Percentiles rank a stretch among this genome's conserved stretches.
phyloP scores from a whole-genome alignment of 306 rosid genomes.

The Citrullus mucosospermus region DNA sequence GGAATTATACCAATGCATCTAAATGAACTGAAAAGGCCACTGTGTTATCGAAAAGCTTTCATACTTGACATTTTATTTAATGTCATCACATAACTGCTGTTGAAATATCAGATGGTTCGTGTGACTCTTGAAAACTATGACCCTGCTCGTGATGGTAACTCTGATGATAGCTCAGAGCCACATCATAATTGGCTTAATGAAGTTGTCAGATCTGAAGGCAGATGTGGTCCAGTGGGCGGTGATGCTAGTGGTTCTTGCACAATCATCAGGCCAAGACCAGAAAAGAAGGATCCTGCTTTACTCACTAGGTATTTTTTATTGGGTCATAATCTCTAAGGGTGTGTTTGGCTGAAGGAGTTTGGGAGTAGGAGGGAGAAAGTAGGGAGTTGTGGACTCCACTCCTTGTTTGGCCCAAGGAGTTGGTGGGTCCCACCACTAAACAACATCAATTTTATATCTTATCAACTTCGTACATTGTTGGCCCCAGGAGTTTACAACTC shows the following conservation, averaged over 20 bases:
- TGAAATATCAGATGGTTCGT: constrained; percentile 43
- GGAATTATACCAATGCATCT: neutral
- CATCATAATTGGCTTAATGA: constrained; percentile 97
- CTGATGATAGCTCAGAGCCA: constrained; percentile 31
- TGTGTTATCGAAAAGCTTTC: neutral
- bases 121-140: constrained; percentile 63
- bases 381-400: no score
- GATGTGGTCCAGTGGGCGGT: constrained; percentile 39
- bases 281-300: constrained; percentile 56
- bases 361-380: no score
- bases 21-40: neutral
- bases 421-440: no score
- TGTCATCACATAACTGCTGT: neutral
- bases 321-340: no score
- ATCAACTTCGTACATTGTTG: no score
- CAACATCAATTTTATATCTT: no score
- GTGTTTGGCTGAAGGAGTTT: no score
- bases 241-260: constrained; percentile 33
- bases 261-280: constrained; percentile 56
- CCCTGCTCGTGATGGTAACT: constrained; percentile 30
- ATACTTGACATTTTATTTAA: neutral
- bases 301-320: constrained; percentile 39
- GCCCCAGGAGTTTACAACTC: no score
- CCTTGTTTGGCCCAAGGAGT: no score
- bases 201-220: constrained; percentile 70